Base-by-base conservation (phyloP, 805 yeast species). In the Grigorovia transvaalensis region DNA sequence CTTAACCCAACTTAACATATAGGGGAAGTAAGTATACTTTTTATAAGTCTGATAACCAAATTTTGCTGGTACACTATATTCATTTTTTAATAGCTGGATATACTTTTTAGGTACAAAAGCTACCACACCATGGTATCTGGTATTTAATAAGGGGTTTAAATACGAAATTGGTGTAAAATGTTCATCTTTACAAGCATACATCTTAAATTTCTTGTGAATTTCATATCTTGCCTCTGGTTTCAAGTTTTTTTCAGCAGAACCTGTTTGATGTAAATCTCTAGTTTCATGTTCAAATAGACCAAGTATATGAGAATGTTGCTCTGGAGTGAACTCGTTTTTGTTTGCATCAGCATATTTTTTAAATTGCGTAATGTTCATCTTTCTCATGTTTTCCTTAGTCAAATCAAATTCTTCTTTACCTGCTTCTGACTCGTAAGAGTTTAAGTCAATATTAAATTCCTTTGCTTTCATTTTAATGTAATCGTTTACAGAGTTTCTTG, bases 91-190 rank as follows among this genome's bases (percentile, higher is more conserved):
- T 2, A 76, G 64, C 4, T 63, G 59, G n/a, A 72, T 57, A 54
- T 64, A 73, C 41, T 74, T 69, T 47, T 71, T 63, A 1, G 89
- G 88, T 9, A 82, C 66, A 51, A 81, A 75, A 2, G 81, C 78
- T 20, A 76, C 70, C 17, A 79, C 78, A 9, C 83, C 82, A 60
- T 84, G 88, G 57, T 78, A 78, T 51, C 69, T 62, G 0, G 85
- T 71, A 38, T 71, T 57, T n/a, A 69, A 60, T 51, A 85, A 62
- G 1, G 86, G 85, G 4, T 77, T 70, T 15, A 84, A 53, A 57
- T 80, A 81, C 0, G 72, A 67, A 47, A 73, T 59, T 0, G 69
- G 59, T 49, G 72, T 71, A 57, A 79, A 80, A 64, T 85, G 90
- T 48, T 73, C 69, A 63, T 83, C 82, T 54, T 84, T 71, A 61